Base-by-base conservation (phyloP, 1,284 basidiomycete species). In the Tremellales sp. region DNA sequence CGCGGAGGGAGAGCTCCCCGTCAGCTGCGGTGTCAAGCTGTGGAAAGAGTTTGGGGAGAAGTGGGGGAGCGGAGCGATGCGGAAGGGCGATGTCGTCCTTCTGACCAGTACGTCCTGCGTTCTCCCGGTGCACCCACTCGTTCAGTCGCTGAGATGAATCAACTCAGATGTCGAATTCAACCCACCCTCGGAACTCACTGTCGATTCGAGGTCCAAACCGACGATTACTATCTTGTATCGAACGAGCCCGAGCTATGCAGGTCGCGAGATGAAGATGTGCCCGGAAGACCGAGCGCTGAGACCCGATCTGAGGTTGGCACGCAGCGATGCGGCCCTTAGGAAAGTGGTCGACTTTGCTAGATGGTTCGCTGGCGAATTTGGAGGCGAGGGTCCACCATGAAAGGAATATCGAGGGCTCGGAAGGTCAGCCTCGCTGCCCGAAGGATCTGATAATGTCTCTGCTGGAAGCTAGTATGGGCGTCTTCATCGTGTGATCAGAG, bases 351-450 rank as follows among this genome's bases (percentile, higher is more conserved):
- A 63, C 38, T 42, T 61, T 25, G 65, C 57, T 3, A 47, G 44
- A 32, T 71, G 68, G 68, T 69, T 67, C 41, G 66, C 64, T 2
- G 50, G 54, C 10, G 66, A 58, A 58, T 52, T 66, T 2, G 66
- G 60, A 6, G 68, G 66, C 1, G 64, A 65, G 26, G 48, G 34
- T 1, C 58, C 60, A 6, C 37, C 34, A 8, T 36, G 34, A 36
- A 9, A 19, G n/a, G n/a, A n/a, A n/a, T n/a, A n/a, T n/a, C n/a
- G n/a, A n/a, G n/a, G n/a, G n/a, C n/a, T n/a, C n/a, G n/a, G n/a
- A n/a, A n/a, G n/a, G n/a, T n/a, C n/a, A n/a, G n/a, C n/a, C n/a
- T n/a, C n/a, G n/a, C n/a, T n/a, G n/a, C n/a, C n/a, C n/a, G n/a
- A n/a, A n/a, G n/a, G n/a, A n/a, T n/a, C n/a, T n/a, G n/a, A n/a